Evolutionary conservation across 208 protist genomes (phyloP).

Genomic region (Acanthamoeba sp.): DNA sequence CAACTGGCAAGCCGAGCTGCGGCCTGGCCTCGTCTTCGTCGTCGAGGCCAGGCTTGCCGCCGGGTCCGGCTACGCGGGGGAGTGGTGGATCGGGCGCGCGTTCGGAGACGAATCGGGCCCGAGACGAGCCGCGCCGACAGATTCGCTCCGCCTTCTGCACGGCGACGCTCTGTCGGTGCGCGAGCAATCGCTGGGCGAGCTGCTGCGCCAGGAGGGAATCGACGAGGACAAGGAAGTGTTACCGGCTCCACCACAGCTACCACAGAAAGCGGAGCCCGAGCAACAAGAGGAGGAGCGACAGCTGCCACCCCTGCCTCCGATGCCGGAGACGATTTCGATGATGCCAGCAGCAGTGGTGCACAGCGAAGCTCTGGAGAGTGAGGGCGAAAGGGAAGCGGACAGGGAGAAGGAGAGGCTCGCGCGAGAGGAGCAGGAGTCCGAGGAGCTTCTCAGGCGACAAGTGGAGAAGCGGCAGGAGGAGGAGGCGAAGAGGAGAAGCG

Average conservation of each 20-base stretch:
- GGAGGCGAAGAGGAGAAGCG: background rate
- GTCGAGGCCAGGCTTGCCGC: background rate
- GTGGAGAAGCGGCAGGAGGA: background rate
- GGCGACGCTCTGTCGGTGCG: background rate
- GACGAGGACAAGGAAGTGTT: background rate
- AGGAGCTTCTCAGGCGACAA: background rate
- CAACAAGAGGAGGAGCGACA: background rate
- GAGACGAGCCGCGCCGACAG: background rate
- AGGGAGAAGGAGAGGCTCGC: background rate
- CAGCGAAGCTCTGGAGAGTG: background rate
- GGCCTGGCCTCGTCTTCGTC: background rate
- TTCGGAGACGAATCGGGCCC: background rate
- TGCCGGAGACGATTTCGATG: too few relatives aligned
- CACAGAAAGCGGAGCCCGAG: background rate
- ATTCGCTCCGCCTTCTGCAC: background rate
- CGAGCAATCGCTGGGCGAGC: background rate
- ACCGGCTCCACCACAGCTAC: background rate
- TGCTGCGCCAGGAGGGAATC: background rate
- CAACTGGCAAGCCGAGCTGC: constrained; percentile 20
- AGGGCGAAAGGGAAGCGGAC: background rate
- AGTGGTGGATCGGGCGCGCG: constrained; percentile 11
- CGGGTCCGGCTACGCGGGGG: background rate
- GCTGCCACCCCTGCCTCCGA: too few relatives aligned
- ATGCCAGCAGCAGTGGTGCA: background rate
- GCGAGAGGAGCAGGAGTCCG: background rate